Conservation (phyloP, 2,329 filamentous ascomycete species). For the Sordariomycetes sp. region DNA sequence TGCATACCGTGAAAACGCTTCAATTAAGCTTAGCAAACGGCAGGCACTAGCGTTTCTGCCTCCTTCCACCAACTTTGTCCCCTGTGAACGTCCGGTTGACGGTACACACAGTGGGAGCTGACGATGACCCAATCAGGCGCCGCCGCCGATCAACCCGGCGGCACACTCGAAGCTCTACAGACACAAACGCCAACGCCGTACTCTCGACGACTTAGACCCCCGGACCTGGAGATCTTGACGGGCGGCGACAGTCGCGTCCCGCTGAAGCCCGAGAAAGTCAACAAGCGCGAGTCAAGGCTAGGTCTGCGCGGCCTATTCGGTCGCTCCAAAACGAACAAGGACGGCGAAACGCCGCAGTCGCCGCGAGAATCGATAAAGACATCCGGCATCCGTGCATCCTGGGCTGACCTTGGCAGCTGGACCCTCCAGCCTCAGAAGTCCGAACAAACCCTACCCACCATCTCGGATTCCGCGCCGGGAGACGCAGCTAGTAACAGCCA, state of each 20-base stretch:
- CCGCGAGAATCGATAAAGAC: constrained; percentile 15
- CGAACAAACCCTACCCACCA: constrained; percentile 16
- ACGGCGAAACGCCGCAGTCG: constrained; percentile 16
- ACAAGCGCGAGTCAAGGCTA: constrained; percentile 35
- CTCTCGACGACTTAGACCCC: constrained; percentile 7
- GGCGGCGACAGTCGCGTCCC: constrained; percentile 22
- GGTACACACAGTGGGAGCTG: not conserved
- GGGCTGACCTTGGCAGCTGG: constrained; percentile 30
- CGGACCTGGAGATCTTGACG: constrained; percentile 3
- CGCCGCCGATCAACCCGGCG: not conserved
- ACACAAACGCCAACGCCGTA: constrained; percentile 3
- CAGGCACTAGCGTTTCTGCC: not conserved
- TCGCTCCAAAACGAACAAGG: constrained; percentile 24
- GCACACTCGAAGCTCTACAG: constrained; percentile 1
- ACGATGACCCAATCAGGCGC: constrained; percentile 2
- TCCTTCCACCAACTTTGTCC: not conserved
- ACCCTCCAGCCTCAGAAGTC: constrained; percentile 21
- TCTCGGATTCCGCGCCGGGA: not conserved
- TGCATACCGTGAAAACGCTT: not conserved
- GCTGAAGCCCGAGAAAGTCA: constrained; percentile 26
- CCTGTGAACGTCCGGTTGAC: not conserved
- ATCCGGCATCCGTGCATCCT: constrained; percentile 28
- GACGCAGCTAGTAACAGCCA: not conserved
- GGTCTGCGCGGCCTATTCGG: constrained; percentile 38
- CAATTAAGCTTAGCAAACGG: not conserved